A percentile compares a stretch with the other conserved stretches of the same genome.
phyloP scores from a whole-genome alignment of 2,329 filamentous ascomycete species.

The Pseudogymnoascus sp. region DNA sequence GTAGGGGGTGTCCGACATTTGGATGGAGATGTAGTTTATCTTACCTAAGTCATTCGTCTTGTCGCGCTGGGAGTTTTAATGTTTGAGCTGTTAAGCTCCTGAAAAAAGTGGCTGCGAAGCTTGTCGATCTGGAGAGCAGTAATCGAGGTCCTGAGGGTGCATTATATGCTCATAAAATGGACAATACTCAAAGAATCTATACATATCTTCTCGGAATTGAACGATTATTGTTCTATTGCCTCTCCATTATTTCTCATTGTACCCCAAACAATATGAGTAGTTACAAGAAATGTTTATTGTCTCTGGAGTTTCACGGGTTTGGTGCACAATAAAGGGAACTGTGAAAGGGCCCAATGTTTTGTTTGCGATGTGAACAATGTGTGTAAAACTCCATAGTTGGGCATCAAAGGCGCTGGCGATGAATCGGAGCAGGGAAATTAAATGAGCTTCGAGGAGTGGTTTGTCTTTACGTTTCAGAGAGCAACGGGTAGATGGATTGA shows the following conservation, averaged over 20 bases:
- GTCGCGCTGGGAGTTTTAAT: too few species aligned
- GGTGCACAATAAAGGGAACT: too few species aligned
- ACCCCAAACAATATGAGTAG: neutral
- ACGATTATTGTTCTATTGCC: neutral
- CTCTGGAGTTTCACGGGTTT: neutral
- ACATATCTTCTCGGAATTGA: neutral
- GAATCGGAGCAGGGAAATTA: neutral
- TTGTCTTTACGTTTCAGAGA: neutral
- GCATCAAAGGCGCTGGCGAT: neutral
- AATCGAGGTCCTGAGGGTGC: neutral
- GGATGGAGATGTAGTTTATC: neutral
- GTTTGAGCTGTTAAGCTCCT: neutral
- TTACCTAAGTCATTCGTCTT: neutral
- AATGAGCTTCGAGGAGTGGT: neutral
- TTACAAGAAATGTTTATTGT: neutral
- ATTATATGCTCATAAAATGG: neutral
- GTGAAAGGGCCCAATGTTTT: too few species aligned
- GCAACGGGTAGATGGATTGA: neutral
- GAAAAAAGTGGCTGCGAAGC: neutral
- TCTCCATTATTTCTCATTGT: neutral
- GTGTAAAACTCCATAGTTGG: neutral
- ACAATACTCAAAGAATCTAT: neutral
- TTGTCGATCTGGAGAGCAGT: neutral
- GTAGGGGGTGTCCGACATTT: neutral
- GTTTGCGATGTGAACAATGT: neutral